Percentiles rank a stretch among this genome's conserved stretches.
phyloP scores from a whole-genome alignment of 768 basidiomycete genomes.

The Pleurotus pulmonarius region DNA sequence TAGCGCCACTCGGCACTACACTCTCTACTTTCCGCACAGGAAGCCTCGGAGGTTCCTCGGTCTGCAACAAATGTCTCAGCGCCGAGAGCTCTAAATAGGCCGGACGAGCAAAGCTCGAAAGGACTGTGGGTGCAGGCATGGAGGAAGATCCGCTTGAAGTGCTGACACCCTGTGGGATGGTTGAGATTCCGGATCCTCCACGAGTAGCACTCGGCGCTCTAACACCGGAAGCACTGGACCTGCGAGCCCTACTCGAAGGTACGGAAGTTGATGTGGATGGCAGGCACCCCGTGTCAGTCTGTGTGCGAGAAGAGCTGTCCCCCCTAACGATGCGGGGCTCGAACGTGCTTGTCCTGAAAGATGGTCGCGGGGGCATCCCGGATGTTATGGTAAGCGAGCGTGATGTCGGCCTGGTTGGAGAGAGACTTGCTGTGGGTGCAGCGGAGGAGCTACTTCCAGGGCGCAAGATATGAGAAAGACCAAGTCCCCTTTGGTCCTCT shows the following conservation, averaged over 20 bases:
- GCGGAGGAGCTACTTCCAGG: constrained; percentile 18
- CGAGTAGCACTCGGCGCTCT: constrained; percentile 20
- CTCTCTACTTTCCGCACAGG: constrained; percentile 36
- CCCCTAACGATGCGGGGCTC: constrained; percentile 73
- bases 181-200: constrained; percentile 1
- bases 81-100: constrained; percentile 76
- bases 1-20: not conserved
- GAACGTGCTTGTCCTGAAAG: constrained; percentile 32
- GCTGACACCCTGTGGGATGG: not conserved
- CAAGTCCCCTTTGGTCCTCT: constrained; percentile 34
- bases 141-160: constrained; percentile 20
- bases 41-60: constrained; percentile 38
- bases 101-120: constrained; percentile 55
- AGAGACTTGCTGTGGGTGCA: constrained; percentile 18
- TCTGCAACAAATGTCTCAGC: constrained; percentile 64
- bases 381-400: constrained; percentile 40
- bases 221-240: constrained; percentile 33
- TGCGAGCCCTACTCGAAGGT: constrained; percentile 45
- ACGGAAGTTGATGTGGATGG: constrained; percentile 33
- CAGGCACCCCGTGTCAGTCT: constrained; percentile 38
- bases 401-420: constrained; percentile 36
- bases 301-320: constrained; percentile 32
- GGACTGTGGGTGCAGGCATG: constrained; percentile 24
- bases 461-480: constrained; percentile 35
- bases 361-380: constrained; percentile 25